Evolutionary conservation across 2,329 filamentous ascomycete species (phyloP), one percentile per base, ranked within the genome.

Genomic region (Fusarium transvaalense): DNA sequence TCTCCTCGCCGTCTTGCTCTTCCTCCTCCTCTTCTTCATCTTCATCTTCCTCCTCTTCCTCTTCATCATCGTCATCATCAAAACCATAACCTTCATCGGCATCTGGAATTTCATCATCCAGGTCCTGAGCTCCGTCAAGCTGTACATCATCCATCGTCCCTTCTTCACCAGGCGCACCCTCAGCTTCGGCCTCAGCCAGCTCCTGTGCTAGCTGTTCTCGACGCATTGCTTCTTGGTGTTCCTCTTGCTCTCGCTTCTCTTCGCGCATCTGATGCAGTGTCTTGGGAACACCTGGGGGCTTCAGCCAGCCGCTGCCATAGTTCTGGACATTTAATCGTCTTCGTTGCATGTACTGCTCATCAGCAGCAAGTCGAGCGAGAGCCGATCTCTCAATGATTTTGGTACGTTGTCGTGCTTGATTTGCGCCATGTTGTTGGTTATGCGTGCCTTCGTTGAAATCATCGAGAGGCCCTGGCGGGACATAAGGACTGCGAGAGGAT

Each of bases 261-360:
- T 99, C 96, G 41, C 92, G 90, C 81, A 94, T 88, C 66, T 97
- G 94, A 76, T 97, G 91, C 62, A 97, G 88, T 2, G 95, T 97
- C 84, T 98, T 99, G 59, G 89, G 79, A 56, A 97, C 86, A 10
- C 95, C 96, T 0, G 93, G 94, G 0, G 96, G 96, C 61, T 91
- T 92, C 57, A 99, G 90, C 96, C 96, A 99, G 43, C 87, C 88
- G 69, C 90, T 92, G 63, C 96, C 96, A 76, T 97, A 97, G 74
- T 94, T 92, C 47, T 91, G 88, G 31, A 98, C 91, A 70, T 95
- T 93, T 47, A 88, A 82, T 75, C 94, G 93, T 46, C 95, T 92
- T 10, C 91, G 86, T 56, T 90, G 87, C 68, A 97, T 86, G 60
- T 89, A 86, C 64, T 89, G 86, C 81, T 98, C 96, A 76, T 97